A percentile compares a stretch with the other conserved stretches of the same genome.
Conservation (phyloP, 345 rosid species). For the Populus ilicifolia region DNA sequence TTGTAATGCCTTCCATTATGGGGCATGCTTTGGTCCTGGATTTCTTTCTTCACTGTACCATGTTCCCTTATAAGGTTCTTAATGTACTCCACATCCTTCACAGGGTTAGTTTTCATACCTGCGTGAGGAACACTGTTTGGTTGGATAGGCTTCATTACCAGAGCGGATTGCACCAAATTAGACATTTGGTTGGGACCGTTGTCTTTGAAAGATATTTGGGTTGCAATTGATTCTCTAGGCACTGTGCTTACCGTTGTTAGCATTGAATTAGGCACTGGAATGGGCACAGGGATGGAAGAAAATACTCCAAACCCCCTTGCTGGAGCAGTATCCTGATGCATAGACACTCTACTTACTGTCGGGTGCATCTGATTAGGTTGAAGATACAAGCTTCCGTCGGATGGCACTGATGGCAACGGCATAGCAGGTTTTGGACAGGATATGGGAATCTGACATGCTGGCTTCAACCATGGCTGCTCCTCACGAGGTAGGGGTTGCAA, state of each 20-base stretch:
- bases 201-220: neutral
- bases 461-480: slow-evolving; percentile 16
- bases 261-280: slow-evolving; percentile 12
- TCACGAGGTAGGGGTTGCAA: slow-evolving; percentile 8
- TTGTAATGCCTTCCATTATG: slow-evolving; percentile 9
- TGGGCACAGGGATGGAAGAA: slow-evolving; percentile 18
- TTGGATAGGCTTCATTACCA: slow-evolving; percentile 16
- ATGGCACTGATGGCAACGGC: neutral
- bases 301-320: slow-evolving; percentile 9
- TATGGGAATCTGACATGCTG: neutral
- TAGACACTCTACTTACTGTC: neutral
- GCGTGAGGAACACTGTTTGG: slow-evolving; percentile 11
- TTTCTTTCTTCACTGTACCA: slow-evolving; percentile 42
- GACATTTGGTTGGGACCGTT: neutral
- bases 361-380: slow-evolving; percentile 13
- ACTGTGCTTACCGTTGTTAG: neutral
- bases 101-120: slow-evolving; percentile 11
- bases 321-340: slow-evolving; percentile 13
- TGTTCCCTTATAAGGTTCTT: slow-evolving; percentile 66
- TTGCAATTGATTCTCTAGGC: neutral
- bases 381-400: slow-evolving; percentile 10
- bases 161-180: slow-evolving; percentile 7
- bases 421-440: slow-evolving; percentile 1
- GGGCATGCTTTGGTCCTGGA: slow-evolving; percentile 2
- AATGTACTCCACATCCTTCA: slow-evolving; percentile 45